Base-by-base conservation (phyloP, 495 filamentous ascomycete species). In the Paragyromitra xinjiangensis region DNA sequence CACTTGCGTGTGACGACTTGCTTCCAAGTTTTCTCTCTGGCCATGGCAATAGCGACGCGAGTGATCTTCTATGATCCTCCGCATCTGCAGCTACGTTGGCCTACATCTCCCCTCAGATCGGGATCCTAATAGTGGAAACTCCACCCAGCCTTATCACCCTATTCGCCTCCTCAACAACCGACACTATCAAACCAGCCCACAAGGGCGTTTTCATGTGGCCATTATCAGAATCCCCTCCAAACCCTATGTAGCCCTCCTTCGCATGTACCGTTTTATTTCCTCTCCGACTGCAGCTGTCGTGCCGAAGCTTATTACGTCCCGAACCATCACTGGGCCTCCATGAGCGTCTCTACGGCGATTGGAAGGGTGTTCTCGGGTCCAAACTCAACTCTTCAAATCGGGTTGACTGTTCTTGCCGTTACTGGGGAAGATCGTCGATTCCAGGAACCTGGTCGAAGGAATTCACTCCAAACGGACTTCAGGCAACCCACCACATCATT, bases 391-490 rank as follows among this genome's bases (percentile, higher is more conserved):
- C 44, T 66, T 66, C 24, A 39, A 45, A 40, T 62, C n/a, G 56
- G 42, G 67, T 44, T 59, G 39, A 62, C 42, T 61, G 12, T 19
- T 50, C 53, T 75, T 75, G 26, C 72, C 22, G 55, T 39, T 48
- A 29, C 24, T 73, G 68, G 68, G 59, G 6, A 77, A 72, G 59
- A 73, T 77, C 61, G 61, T 65, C 73, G 45, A 40, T 77, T 65
- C 73, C 73, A 58, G 63, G 58, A 73, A 73, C 74, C 59, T 62
- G 74, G 59, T 77, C 70, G 29, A 51, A 73, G 63, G 59, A 37
- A 53, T 26, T 61, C 19, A 24, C 45, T 72, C 61, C 24, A 67
- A 58, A 61, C 19, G 8, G 6, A 68, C 42, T 75, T 76, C 42
- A 71, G 73, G 73, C 58, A 64, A 26, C 73, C 66, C 67, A 40